Percentiles rank a stretch among this genome's conserved stretches.
These are phyloP conservation scores for Elsinoe arachidis DNA, from an alignment of 2,329 filamentous ascomycete genomes.

Conservation along the genomic window DNA sequence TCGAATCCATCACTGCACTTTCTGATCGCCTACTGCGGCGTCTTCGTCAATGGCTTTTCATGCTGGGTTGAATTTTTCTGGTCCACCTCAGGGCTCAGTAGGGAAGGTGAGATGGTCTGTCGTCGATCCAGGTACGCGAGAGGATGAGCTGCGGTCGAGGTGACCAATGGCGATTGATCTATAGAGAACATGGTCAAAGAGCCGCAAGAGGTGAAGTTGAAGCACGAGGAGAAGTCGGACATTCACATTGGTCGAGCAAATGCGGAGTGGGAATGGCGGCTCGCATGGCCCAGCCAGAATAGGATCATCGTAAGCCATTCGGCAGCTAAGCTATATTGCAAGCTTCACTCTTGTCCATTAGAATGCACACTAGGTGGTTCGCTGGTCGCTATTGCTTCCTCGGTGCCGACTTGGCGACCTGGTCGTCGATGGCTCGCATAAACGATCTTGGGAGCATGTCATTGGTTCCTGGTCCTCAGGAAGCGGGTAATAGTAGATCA, in stretches of 20 bases:
- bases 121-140: slow-evolving; percentile 9
- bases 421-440: not conserved
- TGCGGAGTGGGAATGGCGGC: not conserved
- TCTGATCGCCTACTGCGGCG: not conserved
- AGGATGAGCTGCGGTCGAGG: not conserved
- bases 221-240: not conserved
- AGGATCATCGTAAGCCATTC: not conserved
- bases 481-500: too few species aligned
- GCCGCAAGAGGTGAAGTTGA: not conserved
- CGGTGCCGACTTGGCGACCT: slow-evolving; percentile 1
- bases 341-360: slow-evolving; percentile 9
- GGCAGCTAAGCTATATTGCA: slow-evolving; percentile 4
- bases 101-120: slow-evolving; percentile 3
- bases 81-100: slow-evolving; percentile 1
- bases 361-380: slow-evolving; percentile 3
- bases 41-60: not conserved
- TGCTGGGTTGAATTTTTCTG: not conserved
- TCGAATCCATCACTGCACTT: not conserved
- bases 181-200: not conserved
- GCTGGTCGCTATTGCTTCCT: not conserved
- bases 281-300: not conserved
- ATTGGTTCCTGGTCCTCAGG: not conserved
- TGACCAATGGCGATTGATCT: not conserved
- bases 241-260: not conserved
- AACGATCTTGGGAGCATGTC: not conserved